These are phyloP conservation scores for Albugo candida DNA, from an alignment of 352 stramenopile species.

Conservation along the genomic window DNA sequence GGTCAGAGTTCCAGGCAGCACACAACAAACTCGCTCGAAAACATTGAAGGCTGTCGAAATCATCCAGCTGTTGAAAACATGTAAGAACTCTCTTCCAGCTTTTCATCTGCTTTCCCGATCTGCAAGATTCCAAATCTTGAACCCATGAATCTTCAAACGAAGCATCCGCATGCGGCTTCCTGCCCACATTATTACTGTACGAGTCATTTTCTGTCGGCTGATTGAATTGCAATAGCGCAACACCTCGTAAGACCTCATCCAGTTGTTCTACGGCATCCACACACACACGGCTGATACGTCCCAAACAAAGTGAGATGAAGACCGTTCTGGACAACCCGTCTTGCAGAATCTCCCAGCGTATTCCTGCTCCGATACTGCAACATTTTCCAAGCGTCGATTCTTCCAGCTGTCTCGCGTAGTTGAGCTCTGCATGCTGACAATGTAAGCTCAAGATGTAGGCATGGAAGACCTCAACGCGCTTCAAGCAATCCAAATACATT, in stretches of 20 bases:
- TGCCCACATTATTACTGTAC: neutral
- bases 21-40: slow-evolving; percentile 47
- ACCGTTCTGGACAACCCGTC: slow-evolving; percentile 51
- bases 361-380: slow-evolving; percentile 27
- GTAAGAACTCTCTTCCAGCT: slow-evolving; percentile 31
- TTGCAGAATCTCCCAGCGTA: slow-evolving; percentile 51
- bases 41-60: slow-evolving; percentile 34
- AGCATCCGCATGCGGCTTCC: neutral
- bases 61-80: slow-evolving; percentile 37
- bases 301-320: slow-evolving; percentile 48
- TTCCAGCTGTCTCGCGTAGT: slow-evolving; percentile 49
- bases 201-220: slow-evolving; percentile 9
- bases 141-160: slow-evolving; percentile 29
- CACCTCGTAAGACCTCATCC: slow-evolving; percentile 46
- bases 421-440: slow-evolving; percentile 33
- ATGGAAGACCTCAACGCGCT: slow-evolving; percentile 37
- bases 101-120: slow-evolving; percentile 40
- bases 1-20: slow-evolving; percentile 58
- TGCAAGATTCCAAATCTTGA: slow-evolving; percentile 34
- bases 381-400: slow-evolving; percentile 52
- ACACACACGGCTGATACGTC: slow-evolving; percentile 34
- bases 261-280: slow-evolving; percentile 55
- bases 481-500: slow-evolving; percentile 47
- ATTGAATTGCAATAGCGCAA: slow-evolving; percentile 69
- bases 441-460: slow-evolving; percentile 51